phyloP scores from a whole-genome alignment of 768 basidiomycete genomes.

The Podaxis mareebaensis region DNA sequence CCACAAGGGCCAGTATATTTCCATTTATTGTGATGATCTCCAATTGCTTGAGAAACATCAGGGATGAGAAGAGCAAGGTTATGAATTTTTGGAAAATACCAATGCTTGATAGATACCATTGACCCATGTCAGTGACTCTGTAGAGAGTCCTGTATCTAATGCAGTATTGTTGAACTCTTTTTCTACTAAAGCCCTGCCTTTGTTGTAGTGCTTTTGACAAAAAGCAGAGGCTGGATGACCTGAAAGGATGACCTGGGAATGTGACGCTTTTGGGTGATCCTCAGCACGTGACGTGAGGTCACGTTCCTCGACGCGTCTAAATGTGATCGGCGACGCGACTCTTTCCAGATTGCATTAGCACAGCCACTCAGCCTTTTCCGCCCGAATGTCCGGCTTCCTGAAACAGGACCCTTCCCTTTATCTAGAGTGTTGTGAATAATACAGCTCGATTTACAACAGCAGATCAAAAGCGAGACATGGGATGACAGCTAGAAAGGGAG shows the following conservation, averaged over 20 bases:
- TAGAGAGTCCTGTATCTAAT: no score
- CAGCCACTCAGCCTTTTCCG: slow-evolving; percentile 8
- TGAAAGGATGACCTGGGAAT: neutral
- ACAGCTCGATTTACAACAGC: slow-evolving; percentile 17
- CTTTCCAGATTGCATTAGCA: slow-evolving; percentile 7
- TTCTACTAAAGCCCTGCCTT: no score
- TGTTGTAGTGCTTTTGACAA: no score
- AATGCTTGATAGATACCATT: no score
- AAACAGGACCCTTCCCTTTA: slow-evolving; percentile 6
- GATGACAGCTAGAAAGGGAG: neutral
- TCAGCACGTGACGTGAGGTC: slow-evolving; percentile 11
- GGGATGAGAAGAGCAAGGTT: no score
- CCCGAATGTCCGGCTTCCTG: neutral
- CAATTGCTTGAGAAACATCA: no score
- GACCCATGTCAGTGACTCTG: no score
- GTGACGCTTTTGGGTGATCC: neutral
- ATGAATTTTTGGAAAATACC: no score
- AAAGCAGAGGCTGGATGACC: no score
- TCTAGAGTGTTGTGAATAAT: slow-evolving; percentile 1
- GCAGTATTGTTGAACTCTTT: no score
- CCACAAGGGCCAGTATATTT: no score
- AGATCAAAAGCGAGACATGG: neutral
- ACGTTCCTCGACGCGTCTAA: slow-evolving; percentile 17
- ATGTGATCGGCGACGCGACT: slow-evolving; percentile 16
- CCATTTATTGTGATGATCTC: no score